Conservation (phyloP, 2,329 filamentous ascomycete species). For the Ophiostoma novo-ulmi region DNA sequence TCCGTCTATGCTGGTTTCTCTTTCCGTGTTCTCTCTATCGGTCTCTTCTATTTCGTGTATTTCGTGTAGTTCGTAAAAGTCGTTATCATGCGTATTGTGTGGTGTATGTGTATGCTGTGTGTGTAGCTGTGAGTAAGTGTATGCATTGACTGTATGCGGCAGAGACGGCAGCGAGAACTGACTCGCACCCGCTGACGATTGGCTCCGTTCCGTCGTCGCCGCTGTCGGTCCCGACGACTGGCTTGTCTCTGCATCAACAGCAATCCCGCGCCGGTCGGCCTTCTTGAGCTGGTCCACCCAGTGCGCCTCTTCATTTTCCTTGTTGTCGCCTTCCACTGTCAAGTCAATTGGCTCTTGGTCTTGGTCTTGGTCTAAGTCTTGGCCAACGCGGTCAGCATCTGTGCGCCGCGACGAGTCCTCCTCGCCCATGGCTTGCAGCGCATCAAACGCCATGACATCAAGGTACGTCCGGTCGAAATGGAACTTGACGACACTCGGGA, state of each 20-base stretch:
- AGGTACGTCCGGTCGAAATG: constrained; percentile 68
- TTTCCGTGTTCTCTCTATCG: background rate
- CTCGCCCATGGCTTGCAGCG: constrained; percentile 60
- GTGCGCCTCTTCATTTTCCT: constrained; percentile 27
- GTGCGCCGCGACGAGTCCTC: constrained; percentile 34
- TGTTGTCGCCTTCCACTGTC: background rate
- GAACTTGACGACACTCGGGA: constrained; percentile 70
- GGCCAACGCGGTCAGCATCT: background rate
- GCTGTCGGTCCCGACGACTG: constrained; percentile 31
- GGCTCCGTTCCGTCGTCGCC: constrained; percentile 2
- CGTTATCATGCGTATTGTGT: background rate
- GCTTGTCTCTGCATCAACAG: constrained; percentile 45
- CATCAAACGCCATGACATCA: constrained; percentile 63
- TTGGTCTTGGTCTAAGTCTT: constrained; percentile 16
- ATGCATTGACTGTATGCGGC: background rate
- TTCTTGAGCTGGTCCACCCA: constrained; percentile 59
- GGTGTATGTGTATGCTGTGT: background rate
- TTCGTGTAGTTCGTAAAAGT: background rate
- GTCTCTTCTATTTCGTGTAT: background rate
- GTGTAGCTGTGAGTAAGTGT: background rate
- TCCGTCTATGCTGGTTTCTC: background rate
- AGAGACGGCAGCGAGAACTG: constrained; percentile 2
- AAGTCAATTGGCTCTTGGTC: background rate
- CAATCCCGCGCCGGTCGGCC: constrained; percentile 44
- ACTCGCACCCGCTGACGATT: background rate